Evolutionary conservation across 768 basidiomycete species (phyloP).

Genomic region (Auriscalpium orientale): DNA sequence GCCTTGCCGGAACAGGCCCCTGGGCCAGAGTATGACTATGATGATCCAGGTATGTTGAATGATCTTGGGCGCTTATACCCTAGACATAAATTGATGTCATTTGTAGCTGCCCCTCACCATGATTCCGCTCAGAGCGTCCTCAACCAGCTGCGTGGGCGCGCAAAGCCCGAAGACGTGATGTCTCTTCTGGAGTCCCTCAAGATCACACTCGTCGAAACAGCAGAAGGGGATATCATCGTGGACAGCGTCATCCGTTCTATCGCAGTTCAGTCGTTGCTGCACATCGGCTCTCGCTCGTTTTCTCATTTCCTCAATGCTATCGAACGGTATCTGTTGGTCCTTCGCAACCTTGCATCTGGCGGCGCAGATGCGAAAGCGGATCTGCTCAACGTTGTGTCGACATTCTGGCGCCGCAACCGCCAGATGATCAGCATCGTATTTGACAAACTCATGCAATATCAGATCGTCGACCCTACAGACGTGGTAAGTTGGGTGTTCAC

Average conservation of each 20-base stretch:
- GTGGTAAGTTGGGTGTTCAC: constrained; percentile 81
- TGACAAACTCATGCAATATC: constrained; percentile 98
- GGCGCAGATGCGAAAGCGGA: constrained; percentile 56
- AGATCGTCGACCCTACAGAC: constrained; percentile 91
- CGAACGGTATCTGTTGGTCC: constrained; percentile 81
- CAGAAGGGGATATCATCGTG: constrained; percentile 54
- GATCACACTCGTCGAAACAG: constrained; percentile 51
- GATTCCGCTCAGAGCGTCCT: constrained; percentile 75
- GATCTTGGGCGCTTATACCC: too few species aligned
- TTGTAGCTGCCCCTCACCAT: constrained; percentile 64
- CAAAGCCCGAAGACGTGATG: constrained; percentile 76
- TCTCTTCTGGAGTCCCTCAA: constrained; percentile 65
- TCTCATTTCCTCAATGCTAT: constrained; percentile 97
- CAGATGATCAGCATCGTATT: constrained; percentile 91
- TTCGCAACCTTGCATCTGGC: constrained; percentile 51
- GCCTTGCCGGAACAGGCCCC: constrained; percentile 67
- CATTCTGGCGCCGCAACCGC: constrained; percentile 78
- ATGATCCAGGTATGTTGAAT: constrained; percentile 55
- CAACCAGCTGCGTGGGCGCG: constrained; percentile 72
- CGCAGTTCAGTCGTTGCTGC: constrained; percentile 78
- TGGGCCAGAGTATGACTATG: constrained; percentile 76
- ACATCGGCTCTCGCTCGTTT: constrained; percentile 92
- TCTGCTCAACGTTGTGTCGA: constrained; percentile 60
- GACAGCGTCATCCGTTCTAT: constrained; percentile 68
- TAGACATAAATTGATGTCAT: background rate